Base-by-base conservation (phyloP, 768 basidiomycete species). In the Phanerochaete carnosa region DNA sequence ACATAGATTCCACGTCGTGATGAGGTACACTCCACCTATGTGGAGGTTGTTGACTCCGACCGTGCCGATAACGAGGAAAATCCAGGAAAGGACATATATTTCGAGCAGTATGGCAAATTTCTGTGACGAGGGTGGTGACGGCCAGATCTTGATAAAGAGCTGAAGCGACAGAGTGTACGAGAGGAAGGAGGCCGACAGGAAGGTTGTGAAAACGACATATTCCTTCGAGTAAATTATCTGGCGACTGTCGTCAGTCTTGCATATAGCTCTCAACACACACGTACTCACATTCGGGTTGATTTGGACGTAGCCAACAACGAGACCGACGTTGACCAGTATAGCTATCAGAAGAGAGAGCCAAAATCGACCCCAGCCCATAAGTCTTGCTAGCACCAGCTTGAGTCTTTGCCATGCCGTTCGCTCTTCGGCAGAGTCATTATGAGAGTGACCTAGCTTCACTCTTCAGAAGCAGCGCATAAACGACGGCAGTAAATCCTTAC, bases 221-320 rank as follows among this genome's bases (percentile, higher is more conserved):
- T 82, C 80, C 7, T 78, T 78, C 1, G 87, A 81, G 68, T 92
- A 85, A 9, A 85, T 73, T 29, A 86, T 77, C 90, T 92, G 65
- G 15, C 11, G 19, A 45, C 29, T 2, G n/a, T 12, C 46, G 65
- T 33, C 39, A 59, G 33, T 26, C 37, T 25, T n/a, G 30, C 35
- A 37, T 25, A 22, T 54, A n/a, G 16, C 19, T 19, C 23, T 16
- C 12, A 28, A n/a, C 15, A 22, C 29, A 16, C 39, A 28, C 26
- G n/a, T 1, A 74, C 86, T 66, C 66, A 90, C 89, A 62, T 83
- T 85, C 30, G 85, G 83, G 69, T 90, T 90, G 45, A 88, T n/a
- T 49, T 78, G 73, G 22, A 83, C 65, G 63, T 81, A 86, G 3
- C 76, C 76, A 49, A 76, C 67, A 2, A 83, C 75, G 7, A 90